These are phyloP conservation scores for Phialophora tarda DNA, from an alignment of 2,329 filamentous ascomycete genomes.

Conservation along the genomic window DNA sequence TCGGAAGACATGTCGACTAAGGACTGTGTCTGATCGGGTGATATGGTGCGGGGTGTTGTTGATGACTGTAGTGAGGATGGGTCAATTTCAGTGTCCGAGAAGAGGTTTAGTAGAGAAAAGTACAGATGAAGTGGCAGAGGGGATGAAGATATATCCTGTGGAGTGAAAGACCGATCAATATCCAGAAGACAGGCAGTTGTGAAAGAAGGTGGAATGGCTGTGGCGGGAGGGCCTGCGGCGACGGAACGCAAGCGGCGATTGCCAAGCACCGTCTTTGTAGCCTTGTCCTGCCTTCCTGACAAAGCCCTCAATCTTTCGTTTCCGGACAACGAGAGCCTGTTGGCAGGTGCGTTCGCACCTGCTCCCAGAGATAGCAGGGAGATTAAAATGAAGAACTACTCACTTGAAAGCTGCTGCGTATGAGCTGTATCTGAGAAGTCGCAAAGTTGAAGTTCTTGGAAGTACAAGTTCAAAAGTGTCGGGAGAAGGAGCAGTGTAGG, in stretches of 20 bases:
- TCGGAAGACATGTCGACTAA: slow-evolving; percentile 40
- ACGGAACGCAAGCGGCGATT: not conserved
- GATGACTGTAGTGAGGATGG: slow-evolving; percentile 12
- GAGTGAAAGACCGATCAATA: not conserved
- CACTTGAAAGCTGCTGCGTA: not conserved
- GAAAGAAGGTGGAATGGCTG: slow-evolving; percentile 1
- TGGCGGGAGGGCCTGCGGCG: too few species aligned
- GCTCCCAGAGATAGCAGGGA: not conserved
- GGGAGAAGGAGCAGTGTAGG: not conserved
- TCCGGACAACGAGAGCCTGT: not conserved
- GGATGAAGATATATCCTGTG: not conserved
- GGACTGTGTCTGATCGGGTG: slow-evolving; percentile 14
- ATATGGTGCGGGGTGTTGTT: slow-evolving; percentile 5
- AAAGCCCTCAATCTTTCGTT: not conserved
- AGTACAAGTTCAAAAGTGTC: not conserved
- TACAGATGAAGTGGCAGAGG: slow-evolving; percentile 9
- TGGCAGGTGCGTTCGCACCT: not conserved
- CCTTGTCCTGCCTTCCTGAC: not conserved
- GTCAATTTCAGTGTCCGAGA: slow-evolving; percentile 10
- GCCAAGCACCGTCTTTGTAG: not conserved
- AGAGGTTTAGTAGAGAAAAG: not conserved
- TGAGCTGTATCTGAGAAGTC: not conserved
- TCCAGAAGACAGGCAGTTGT: slow-evolving; percentile 2
- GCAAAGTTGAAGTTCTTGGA: not conserved
- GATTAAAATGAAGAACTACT: not conserved